A percentile compares a stretch with the other conserved stretches of the same genome.
Conservation (phyloP, 306 rosid species). For the Boehmeria nivea region DNA sequence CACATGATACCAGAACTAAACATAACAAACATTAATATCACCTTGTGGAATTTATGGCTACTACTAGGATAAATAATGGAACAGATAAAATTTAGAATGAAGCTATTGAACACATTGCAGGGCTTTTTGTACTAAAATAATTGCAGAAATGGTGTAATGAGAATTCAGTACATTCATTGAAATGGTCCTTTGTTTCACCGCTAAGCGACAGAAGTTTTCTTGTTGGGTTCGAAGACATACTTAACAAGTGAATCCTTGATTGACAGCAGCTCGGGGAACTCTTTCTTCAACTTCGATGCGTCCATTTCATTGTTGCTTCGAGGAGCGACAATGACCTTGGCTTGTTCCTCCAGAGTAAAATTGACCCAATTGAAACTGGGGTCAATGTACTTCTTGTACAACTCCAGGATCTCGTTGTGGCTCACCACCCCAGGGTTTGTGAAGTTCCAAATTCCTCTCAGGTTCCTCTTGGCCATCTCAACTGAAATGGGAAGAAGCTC, state of each 20-base stretch:
- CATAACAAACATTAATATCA: no score
- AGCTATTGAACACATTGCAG: slow-evolving; percentile 1
- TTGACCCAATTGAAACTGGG: slow-evolving; percentile 44
- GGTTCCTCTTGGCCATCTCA: slow-evolving; percentile 54
- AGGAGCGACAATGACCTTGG: slow-evolving; percentile 33
- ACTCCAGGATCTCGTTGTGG: slow-evolving; percentile 56
- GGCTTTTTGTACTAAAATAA: neutral
- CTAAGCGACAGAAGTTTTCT: slow-evolving; percentile 25
- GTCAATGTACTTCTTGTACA: slow-evolving; percentile 51
- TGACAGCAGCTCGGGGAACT: slow-evolving; percentile 42
- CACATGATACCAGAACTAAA: slow-evolving; percentile 2
- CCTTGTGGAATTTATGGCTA: neutral
- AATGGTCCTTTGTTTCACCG: no score
- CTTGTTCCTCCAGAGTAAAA: slow-evolving; percentile 43
- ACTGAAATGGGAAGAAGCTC: slow-evolving; percentile 53
- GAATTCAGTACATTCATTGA: slow-evolving; percentile 9
- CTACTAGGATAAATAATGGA: slow-evolving; percentile 9
- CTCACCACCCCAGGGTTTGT: slow-evolving; percentile 56
- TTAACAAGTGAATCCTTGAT: slow-evolving; percentile 45
- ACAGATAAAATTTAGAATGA: neutral
- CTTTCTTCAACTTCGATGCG: slow-evolving; percentile 45
- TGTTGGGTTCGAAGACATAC: slow-evolving; percentile 42
- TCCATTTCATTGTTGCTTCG: slow-evolving; percentile 42
- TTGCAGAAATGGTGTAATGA: neutral
- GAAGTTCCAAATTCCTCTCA: slow-evolving; percentile 53